Evolutionary conservation across 2,329 filamentous ascomycete species (phyloP), one percentile per base, ranked within the genome.

Genomic region (Kalmusia sp.): DNA sequence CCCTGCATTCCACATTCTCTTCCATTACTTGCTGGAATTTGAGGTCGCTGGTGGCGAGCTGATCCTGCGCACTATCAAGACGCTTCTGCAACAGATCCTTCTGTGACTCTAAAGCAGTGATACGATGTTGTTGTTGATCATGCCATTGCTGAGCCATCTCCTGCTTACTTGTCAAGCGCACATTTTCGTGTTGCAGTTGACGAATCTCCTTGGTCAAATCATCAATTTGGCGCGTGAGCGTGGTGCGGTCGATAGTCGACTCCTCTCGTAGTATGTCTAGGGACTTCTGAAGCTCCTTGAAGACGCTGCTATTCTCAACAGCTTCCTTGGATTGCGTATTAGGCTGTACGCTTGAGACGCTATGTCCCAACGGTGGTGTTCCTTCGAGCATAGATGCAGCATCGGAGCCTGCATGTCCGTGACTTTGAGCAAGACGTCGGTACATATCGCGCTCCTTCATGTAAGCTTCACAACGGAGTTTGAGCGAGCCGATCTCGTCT

Each of bases 361-460:
- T 61, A 25, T 67, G 71, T 40, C 77, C 76, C 7, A 77, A 76
- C 15, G 73, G 68, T 12, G 79, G 78, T 17, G 77, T 80, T 44
- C 78, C 77, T 14, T 84, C 82, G 54, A 88, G 85, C 5, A 38
- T 44, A 15, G 90, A 87, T 14, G 84, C 82, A 35, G 89, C 79
- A 55, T 92, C 88, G 11, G 71, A 84, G 70, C 69, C 83, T 67
- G 68, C 81, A 71, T 77, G 87, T 74, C 83, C 53, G 52, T 86
- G 84, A 15, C 86, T 85, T 52, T 87, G 83, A 25, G 97, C 84
- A 80, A 98, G 93, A 47, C 93, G 92, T 19, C 93, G 88, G 87
- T 97, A 98, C 86, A 97, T 97, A 71, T 99, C 93, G 57, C 95
- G 88, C 77, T 99, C 95, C 65, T 92, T 91, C 71, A 95, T 92